Conservation (phyloP, 2,329 filamentous ascomycete genomes). For the Colletotrichum eremochloae region DNA sequence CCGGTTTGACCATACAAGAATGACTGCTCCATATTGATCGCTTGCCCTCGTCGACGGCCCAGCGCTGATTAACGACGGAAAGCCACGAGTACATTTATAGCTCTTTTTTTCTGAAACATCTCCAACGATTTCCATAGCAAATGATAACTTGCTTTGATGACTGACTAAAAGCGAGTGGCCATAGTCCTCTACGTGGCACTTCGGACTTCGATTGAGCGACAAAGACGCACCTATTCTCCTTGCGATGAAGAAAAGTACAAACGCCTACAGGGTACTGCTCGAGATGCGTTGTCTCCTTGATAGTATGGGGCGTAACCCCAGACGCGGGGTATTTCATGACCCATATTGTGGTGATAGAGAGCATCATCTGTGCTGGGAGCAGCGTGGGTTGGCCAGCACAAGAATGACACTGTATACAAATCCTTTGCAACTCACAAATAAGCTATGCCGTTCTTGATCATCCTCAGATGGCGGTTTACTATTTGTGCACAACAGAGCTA, state of each 20-base stretch:
- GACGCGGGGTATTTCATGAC: background rate
- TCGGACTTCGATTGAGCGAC: background rate
- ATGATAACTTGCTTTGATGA: background rate
- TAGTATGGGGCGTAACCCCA: background rate
- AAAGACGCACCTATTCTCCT: background rate
- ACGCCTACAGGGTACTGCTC: too few relatives aligned
- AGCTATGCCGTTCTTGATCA: background rate
- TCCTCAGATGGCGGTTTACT: background rate
- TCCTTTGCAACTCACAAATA: background rate
- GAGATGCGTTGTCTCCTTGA: background rate
- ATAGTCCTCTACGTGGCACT: background rate
- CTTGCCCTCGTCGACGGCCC: background rate
- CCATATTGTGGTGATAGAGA: background rate
- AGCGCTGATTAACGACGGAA: background rate
- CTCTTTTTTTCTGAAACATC: background rate
- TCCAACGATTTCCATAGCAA: background rate
- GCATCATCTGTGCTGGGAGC: background rate
- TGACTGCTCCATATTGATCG: background rate
- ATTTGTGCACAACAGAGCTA: background rate
- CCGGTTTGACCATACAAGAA: background rate
- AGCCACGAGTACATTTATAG: background rate
- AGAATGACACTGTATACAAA: background rate
- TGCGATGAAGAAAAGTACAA: background rate
- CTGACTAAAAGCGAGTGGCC: background rate
- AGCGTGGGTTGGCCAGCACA: background rate